Conservation (phyloP, 2,329 filamentous ascomycete species). For the Proliferodiscus dingleyae region DNA sequence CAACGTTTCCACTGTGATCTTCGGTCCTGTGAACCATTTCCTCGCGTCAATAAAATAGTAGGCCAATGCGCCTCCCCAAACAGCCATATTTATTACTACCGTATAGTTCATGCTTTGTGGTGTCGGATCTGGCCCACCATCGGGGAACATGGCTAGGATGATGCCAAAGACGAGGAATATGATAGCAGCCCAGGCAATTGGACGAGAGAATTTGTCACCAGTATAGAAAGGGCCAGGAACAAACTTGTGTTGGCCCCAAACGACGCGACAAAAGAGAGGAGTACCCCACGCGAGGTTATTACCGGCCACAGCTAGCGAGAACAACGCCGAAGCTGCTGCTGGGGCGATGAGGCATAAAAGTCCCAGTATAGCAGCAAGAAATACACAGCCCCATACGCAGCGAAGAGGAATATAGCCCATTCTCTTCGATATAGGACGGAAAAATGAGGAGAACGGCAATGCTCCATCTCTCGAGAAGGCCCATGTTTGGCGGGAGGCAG, state of each 20-base stretch:
- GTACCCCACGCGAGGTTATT: slow-evolving; percentile 57
- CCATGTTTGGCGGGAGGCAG: slow-evolving; percentile 57
- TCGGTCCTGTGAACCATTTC: slow-evolving; percentile 57
- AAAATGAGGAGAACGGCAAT: slow-evolving; percentile 53
- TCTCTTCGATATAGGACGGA: slow-evolving; percentile 46
- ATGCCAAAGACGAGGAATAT: slow-evolving; percentile 52
- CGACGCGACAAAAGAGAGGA: slow-evolving; percentile 52
- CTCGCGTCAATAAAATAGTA: slow-evolving; percentile 54
- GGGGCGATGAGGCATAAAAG: slow-evolving; percentile 53
- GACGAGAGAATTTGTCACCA: slow-evolving; percentile 43
- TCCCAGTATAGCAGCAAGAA: slow-evolving; percentile 48
- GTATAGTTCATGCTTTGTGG: slow-evolving; percentile 56
- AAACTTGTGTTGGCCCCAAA: slow-evolving; percentile 55
- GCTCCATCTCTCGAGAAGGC: slow-evolving; percentile 59
- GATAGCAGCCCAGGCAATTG: slow-evolving; percentile 49
- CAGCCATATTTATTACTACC: slow-evolving; percentile 53
- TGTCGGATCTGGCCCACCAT: slow-evolving; percentile 47
- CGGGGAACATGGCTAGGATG: slow-evolving; percentile 54
- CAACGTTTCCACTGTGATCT: slow-evolving; percentile 44
- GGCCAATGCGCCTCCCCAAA: slow-evolving; percentile 51
- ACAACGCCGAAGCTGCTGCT: slow-evolving; percentile 53
- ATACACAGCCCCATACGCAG: slow-evolving; percentile 49
- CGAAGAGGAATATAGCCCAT: slow-evolving; percentile 55
- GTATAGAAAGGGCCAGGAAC: slow-evolving; percentile 56
- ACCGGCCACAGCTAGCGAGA: slow-evolving; percentile 54